A percentile compares a stretch with the other conserved stretches of the same genome.
These are phyloP conservation scores for Tardiomyces blankii DNA, from an alignment of 1,139 yeast genomes.

Conservation along the genomic window DNA sequence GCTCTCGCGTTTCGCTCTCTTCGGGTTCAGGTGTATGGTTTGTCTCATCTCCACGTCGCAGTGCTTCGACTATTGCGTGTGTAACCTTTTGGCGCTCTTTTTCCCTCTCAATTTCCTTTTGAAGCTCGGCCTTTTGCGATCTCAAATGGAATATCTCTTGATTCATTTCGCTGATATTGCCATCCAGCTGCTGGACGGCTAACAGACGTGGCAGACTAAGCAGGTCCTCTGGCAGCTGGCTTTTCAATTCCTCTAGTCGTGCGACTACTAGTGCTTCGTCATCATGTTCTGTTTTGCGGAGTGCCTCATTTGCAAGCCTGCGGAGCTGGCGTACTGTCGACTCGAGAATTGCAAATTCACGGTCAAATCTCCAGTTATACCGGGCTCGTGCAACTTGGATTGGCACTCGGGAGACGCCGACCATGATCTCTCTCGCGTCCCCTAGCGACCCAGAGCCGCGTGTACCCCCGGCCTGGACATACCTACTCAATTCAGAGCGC, in stretches of 20 bases:
- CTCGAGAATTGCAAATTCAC: background rate
- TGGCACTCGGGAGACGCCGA: background rate
- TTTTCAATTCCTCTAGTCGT: background rate
- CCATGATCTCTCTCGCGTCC: background rate
- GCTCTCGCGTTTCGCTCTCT: too few species aligned
- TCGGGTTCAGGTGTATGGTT: too few species aligned
- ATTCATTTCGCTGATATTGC: conserved; percentile 5
- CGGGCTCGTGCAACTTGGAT: background rate
- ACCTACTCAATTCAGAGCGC: background rate
- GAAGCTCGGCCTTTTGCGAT: conserved; percentile 4
- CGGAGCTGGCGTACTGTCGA: background rate
- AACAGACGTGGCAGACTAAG: conserved; percentile 9
- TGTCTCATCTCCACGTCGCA: background rate
- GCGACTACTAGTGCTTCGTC: background rate
- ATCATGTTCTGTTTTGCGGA: background rate
- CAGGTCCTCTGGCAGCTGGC: conserved; percentile 1
- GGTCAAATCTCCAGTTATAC: background rate
- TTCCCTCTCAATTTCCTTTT: conserved; percentile 4
- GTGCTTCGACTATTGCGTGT: background rate
- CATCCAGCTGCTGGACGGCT: conserved; percentile 8
- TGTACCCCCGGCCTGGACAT: background rate
- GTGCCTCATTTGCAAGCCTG: background rate
- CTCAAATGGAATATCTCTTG: conserved; percentile 5
- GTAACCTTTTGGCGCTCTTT: conserved; percentile 3
- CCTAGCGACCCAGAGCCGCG: background rate